Conservation (phyloP, 2,329 filamentous ascomycete species). For the Geosmithia flava region DNA sequence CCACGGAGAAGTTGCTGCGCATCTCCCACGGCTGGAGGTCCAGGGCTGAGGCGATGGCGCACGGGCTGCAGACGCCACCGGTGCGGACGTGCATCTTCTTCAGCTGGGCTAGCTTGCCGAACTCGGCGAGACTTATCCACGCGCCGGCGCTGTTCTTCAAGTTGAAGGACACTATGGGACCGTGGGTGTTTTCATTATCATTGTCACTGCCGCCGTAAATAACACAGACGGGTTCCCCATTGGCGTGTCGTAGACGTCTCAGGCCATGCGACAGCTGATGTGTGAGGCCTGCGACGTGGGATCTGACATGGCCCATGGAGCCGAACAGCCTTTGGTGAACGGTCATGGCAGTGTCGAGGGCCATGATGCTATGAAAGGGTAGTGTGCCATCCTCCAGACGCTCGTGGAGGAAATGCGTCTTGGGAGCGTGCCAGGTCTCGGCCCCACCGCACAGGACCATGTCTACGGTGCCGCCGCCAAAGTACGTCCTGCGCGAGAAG, state of each 20-base stretch:
- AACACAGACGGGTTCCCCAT: slow-evolving; percentile 50
- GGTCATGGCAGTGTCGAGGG: slow-evolving; percentile 61
- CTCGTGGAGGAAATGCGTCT: slow-evolving; percentile 61
- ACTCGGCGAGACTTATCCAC: slow-evolving; percentile 72
- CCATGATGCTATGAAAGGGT: slow-evolving; percentile 82
- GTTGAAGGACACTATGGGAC: slow-evolving; percentile 79
- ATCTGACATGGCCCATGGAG: slow-evolving; percentile 55
- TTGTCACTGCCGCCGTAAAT: slow-evolving; percentile 43
- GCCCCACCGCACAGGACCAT: slow-evolving; percentile 62
- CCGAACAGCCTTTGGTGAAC: slow-evolving; percentile 59
- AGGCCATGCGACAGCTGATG: slow-evolving; percentile 47
- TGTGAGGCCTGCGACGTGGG: slow-evolving; percentile 58
- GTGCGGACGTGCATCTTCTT: slow-evolving; percentile 77
- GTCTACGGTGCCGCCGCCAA: slow-evolving; percentile 90
- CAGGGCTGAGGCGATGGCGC: slow-evolving; percentile 66
- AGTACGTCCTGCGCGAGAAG: slow-evolving; percentile 62
- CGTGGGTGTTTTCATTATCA: slow-evolving; percentile 29
- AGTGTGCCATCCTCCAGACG: slow-evolving; percentile 83
- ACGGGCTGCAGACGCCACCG: slow-evolving; percentile 85
- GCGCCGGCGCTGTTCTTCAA: slow-evolving; percentile 53
- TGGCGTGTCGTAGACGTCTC: slow-evolving; percentile 50
- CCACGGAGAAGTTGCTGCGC: slow-evolving; percentile 70
- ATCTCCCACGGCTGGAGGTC: slow-evolving; percentile 69
- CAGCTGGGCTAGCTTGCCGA: slow-evolving; percentile 74
- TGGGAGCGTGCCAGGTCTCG: slow-evolving; percentile 73